Evolutionary conservation across 2,329 filamentous ascomycete species (phyloP).

Genomic region (Penicillium sp.): DNA sequence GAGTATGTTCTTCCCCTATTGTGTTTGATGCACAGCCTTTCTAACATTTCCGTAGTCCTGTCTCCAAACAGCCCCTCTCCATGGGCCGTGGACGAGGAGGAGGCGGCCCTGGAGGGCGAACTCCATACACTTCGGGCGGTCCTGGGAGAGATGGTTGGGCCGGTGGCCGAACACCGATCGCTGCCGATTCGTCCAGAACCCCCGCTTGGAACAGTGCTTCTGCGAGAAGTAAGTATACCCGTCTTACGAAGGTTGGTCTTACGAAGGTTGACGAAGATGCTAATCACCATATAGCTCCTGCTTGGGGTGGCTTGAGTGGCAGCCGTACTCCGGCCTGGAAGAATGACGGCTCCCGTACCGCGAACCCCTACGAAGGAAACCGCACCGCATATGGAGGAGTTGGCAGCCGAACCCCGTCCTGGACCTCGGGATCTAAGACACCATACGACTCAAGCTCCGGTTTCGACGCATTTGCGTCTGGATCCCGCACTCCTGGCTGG

Average conservation of each 20-base stretch:
- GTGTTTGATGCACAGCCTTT: neutral
- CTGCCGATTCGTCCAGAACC: constrained; percentile 63
- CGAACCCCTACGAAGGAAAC: constrained; percentile 64
- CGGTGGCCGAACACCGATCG: constrained; percentile 67
- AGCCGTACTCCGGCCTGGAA: constrained; percentile 52
- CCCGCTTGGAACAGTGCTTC: constrained; percentile 67
- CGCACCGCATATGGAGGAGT: constrained; percentile 69
- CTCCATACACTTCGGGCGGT: constrained; percentile 49
- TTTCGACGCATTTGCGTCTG: constrained; percentile 64
- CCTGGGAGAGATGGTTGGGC: constrained; percentile 55
- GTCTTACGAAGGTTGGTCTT: no score
- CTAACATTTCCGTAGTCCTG: constrained; percentile 38
- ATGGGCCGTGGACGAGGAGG: constrained; percentile 54
- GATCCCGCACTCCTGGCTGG: constrained; percentile 75
- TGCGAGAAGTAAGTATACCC: constrained; percentile 56
- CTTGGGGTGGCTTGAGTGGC: constrained; percentile 45
- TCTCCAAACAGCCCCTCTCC: constrained; percentile 75
- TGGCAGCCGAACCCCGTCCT: constrained; percentile 69
- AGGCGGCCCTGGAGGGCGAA: constrained; percentile 24
- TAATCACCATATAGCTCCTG: constrained; percentile 37
- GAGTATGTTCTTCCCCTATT: constrained; percentile 56
- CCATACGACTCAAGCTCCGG: constrained; percentile 63
- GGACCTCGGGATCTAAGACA: constrained; percentile 76
- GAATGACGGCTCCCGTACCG: constrained; percentile 56
- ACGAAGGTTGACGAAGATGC: constrained; percentile 4